A percentile compares a stretch with the other conserved stretches of the same genome.
These are phyloP conservation scores for Paramecium sexaurelia DNA, from an alignment of 73 alveolate species.

Conservation along the genomic window DNA sequence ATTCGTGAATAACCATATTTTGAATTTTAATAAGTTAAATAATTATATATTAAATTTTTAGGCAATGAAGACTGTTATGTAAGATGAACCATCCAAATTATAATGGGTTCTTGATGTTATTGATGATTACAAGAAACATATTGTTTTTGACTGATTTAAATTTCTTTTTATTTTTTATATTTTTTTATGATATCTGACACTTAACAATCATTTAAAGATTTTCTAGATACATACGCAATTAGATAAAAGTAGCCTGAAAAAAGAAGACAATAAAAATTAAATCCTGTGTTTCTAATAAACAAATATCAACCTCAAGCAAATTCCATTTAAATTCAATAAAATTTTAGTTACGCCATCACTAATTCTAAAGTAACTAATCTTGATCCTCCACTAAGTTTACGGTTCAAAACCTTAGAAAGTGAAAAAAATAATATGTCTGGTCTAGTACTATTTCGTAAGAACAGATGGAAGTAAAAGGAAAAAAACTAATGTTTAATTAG, in stretches of 20 bases:
- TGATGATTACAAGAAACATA: slow-evolving; percentile 42
- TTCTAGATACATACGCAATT: background rate
- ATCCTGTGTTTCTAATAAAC: background rate
- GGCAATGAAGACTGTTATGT: background rate
- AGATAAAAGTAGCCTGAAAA: background rate
- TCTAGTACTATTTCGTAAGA: background rate
- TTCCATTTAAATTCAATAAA: background rate
- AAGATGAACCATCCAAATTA: background rate
- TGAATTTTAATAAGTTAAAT: slow-evolving; percentile 34
- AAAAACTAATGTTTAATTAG: background rate
- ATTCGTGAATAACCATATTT: slow-evolving; percentile 32
- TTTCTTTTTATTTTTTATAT: background rate
- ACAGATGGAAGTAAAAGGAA: background rate
- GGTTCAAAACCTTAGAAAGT: slow-evolving; percentile 10
- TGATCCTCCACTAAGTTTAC: background rate
- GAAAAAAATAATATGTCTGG: background rate
- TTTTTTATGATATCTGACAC: background rate
- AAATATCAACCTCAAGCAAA: background rate
- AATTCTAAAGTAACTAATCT: background rate
- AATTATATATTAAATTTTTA: background rate
- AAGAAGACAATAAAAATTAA: background rate
- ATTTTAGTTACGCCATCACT: background rate
- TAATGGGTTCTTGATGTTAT: slow-evolving; percentile 37
- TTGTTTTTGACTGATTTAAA: slow-evolving; percentile 14
- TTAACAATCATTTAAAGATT: background rate